These are phyloP conservation scores for Thelonectria discophora DNA, from an alignment of 2,329 filamentous ascomycete species.

Conservation along the genomic window DNA sequence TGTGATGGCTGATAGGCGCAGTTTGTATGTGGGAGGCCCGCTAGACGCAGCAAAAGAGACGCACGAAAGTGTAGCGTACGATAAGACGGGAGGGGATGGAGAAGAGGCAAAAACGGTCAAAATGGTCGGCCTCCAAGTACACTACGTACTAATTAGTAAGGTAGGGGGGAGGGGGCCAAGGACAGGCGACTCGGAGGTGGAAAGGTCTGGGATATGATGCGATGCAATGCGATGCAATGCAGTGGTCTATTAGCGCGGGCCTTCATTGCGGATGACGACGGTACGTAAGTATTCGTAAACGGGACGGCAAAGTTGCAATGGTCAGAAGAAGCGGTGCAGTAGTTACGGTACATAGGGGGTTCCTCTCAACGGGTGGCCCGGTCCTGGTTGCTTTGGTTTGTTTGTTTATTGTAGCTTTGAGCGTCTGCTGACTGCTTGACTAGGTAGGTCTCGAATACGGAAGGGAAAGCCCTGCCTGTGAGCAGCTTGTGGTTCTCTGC, in stretches of 20 bases:
- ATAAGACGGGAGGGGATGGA: conserved; percentile 1
- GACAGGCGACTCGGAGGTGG: conserved; percentile 9
- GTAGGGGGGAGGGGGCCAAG: background rate
- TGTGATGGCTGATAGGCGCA: conserved; percentile 23
- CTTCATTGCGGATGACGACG: conserved; percentile 15
- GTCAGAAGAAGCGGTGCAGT: background rate
- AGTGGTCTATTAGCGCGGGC: conserved; percentile 21
- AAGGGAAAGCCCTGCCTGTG: conserved; percentile 29
- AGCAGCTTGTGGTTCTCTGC: conserved; percentile 25
- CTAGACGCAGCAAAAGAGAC: conserved; percentile 19
- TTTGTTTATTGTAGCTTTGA: background rate
- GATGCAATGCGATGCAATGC: conserved; percentile 20
- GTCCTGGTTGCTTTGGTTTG: background rate
- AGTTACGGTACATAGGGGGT: no score
- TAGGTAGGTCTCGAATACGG: conserved; percentile 17
- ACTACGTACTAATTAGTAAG: background rate
- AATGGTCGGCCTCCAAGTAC: background rate
- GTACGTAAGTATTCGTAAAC: no score
- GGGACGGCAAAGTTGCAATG: background rate
- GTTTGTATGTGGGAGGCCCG: conserved; percentile 23
- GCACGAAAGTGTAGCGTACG: conserved; percentile 14
- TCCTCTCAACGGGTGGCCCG: conserved; percentile 14
- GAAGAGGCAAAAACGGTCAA: background rate
- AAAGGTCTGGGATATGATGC: conserved; percentile 22
- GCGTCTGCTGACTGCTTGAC: conserved; percentile 13